Evolutionary conservation across 192 early-diverging fungal species (phyloP).

Genomic region (Pilobolus umbonatus): DNA sequence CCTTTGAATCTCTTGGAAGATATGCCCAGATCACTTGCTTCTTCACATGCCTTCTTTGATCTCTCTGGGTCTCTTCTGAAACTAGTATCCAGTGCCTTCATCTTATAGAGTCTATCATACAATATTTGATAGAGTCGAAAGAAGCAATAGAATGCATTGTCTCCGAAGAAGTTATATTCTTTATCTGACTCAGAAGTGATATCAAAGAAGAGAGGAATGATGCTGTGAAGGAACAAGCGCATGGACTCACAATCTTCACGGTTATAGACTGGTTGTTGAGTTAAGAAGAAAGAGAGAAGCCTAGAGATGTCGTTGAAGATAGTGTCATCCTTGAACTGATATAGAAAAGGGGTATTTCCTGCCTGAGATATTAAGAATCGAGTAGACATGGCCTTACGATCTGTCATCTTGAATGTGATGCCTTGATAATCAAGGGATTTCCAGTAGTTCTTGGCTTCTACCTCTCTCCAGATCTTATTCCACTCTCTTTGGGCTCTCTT

Average conservation of each 20-base stretch:
- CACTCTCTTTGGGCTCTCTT: slow-evolving; percentile 61
- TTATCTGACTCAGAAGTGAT: slow-evolving; percentile 28
- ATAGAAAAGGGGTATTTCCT: slow-evolving; percentile 1
- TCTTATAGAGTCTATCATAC: slow-evolving; percentile 72
- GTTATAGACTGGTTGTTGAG: slow-evolving; percentile 46
- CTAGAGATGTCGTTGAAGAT: slow-evolving; percentile 77
- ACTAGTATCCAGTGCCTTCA: slow-evolving; percentile 71
- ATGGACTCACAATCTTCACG: slow-evolving; percentile 66
- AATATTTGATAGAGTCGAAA: slow-evolving; percentile 77
- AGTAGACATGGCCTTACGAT: slow-evolving; percentile 69
- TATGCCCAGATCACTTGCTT: slow-evolving; percentile 52
- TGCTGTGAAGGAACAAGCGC: slow-evolving; percentile 64
- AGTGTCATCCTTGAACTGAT: slow-evolving; percentile 57
- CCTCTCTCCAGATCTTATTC: slow-evolving; percentile 84
- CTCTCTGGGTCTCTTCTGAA: slow-evolving; percentile 45
- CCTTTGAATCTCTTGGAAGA: slow-evolving; percentile 38
- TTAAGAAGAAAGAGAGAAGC: slow-evolving; percentile 65
- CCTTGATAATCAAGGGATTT: slow-evolving; percentile 94
- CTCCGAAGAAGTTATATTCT: slow-evolving; percentile 72
- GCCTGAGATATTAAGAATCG: slow-evolving; percentile 61
- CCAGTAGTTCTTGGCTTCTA: slow-evolving; percentile 88
- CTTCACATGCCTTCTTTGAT: slow-evolving; percentile 48
- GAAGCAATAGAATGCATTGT: slow-evolving; percentile 85
- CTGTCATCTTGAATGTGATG: slow-evolving; percentile 77
- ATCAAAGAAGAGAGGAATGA: slow-evolving; percentile 65